Evolutionary conservation across 805 yeast species (phyloP), one percentile per base, ranked within the genome.

Genomic region (Kuraishia hungarica): DNA sequence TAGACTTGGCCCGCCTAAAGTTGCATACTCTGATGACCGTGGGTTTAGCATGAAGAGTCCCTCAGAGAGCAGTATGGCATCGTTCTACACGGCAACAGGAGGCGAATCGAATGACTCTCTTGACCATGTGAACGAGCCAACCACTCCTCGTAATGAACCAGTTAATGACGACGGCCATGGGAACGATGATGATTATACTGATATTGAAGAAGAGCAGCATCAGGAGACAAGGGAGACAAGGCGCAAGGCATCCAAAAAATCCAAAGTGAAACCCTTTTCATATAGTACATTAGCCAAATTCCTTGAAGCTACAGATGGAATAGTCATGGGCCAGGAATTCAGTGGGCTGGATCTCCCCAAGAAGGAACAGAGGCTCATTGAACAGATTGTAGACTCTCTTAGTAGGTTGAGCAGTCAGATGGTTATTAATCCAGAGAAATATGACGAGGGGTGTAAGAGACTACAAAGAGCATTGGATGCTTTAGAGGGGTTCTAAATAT

Each of bases 351-450:
- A 86, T 46, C 75, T 91, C 59, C 91, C 93, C 10, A 71, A 78
- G 0, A 86, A 85, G 57, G 97, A 91, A 64, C 86, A 87, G 60
- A 85, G 82, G 62, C 75, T 92, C 48, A 74, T 93, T 49, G 97
- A 93, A 64, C 84, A 89, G 68, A 82, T 93, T 52, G 87, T 93
- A 2, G 96, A 91, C 63, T 84, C 96, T 1, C 74, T 93, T 51
- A 85, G 94, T 47, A 78, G 94, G 62, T 77, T 94, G 56, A 90
- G 96, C 2, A 89, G 92, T 54, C 97, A 91, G 64, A 90, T 94
- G 89, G 87, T 91, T 54, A 67, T 89, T 55, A 97, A 93, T 67
- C 89, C 89, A 28, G 82, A 81, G 28, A 81, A 94, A 63, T 85
- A 87, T 56, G 84, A 83, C 17, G 90, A 89, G 58, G 96, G 97